A percentile compares a stretch with the other conserved stretches of the same genome.
These are phyloP conservation scores for Xanthoceras sorbifolium DNA, from an alignment of 345 rosid species.

Conservation along the genomic window DNA sequence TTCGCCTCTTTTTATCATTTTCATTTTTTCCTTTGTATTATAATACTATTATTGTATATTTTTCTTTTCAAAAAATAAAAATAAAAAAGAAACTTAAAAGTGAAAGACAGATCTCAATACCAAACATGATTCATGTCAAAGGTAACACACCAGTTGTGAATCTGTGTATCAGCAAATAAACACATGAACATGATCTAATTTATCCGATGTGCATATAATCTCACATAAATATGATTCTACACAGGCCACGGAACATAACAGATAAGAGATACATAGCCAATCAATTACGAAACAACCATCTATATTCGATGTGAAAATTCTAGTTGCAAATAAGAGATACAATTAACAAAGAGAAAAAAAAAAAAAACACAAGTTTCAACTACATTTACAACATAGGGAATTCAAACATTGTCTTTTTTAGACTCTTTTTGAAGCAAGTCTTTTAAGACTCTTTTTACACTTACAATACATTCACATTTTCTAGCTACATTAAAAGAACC, in stretches of 20 bases:
- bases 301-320: neutral
- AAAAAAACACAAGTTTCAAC: constrained; percentile 5
- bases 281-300: neutral
- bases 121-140: no score
- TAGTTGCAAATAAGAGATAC: neutral
- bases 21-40: no score
- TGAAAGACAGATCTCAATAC: no score
- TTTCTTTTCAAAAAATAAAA: no score
- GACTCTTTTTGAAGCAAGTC: neutral
- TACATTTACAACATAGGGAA: constrained; percentile 43
- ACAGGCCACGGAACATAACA: neutral
- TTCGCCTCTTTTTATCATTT: no score
- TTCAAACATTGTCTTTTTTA: constrained; percentile 8
- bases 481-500: constrained; percentile 29
- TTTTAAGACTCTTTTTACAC: constrained; percentile 36
- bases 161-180: no score
- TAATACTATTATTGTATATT: no score
- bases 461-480: constrained; percentile 24
- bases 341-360: neutral
- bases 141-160: no score
- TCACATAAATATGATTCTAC: no score
- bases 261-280: neutral
- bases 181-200: no score
- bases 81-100: no score
- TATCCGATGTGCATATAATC: no score